These are phyloP conservation scores for Rhytidhysteron rufulum DNA, from an alignment of 2,329 filamentous ascomycete genomes.

Conservation along the genomic window DNA sequence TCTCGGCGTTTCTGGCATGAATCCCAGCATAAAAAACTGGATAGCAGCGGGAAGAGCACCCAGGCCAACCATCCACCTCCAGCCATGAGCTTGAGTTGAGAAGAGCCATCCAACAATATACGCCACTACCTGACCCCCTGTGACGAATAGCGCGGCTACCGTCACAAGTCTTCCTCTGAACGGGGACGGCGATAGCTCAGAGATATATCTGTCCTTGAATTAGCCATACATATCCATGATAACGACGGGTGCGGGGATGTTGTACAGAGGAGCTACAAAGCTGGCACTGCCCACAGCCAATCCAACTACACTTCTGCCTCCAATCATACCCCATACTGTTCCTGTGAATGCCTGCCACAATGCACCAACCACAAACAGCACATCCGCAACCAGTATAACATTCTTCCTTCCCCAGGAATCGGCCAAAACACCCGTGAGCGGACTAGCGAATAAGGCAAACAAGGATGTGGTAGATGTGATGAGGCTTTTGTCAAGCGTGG, in stretches of 20 bases:
- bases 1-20: slow-evolving; percentile 84
- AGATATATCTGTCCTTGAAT: slow-evolving; percentile 59
- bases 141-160: slow-evolving; percentile 77
- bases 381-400: slow-evolving; percentile 62
- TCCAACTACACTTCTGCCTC: slow-evolving; percentile 66
- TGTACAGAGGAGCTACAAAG: slow-evolving; percentile 70
- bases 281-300: slow-evolving; percentile 71
- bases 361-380: slow-evolving; percentile 67
- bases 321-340: slow-evolving; percentile 62
- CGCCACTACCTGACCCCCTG: slow-evolving; percentile 81
- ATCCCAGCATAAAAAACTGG: slow-evolving; percentile 64
- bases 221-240: slow-evolving; percentile 17
- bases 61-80: slow-evolving; percentile 89
- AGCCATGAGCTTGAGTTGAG: slow-evolving; percentile 55
- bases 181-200: slow-evolving; percentile 74
- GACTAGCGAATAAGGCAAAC: slow-evolving; percentile 55
- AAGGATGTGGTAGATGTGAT: slow-evolving; percentile 57
- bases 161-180: slow-evolving; percentile 78
- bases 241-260: neutral
- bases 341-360: slow-evolving; percentile 58
- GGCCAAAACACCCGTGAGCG: slow-evolving; percentile 54
- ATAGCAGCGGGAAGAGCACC: slow-evolving; percentile 72
- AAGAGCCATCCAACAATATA: slow-evolving; percentile 81
- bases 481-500: slow-evolving; percentile 55
- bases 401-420: slow-evolving; percentile 81